Percentiles rank a stretch among this genome's conserved stretches.
These are phyloP conservation scores for Trichoderma asperellum DNA, from an alignment of 2,329 filamentous ascomycete genomes.

Conservation along the genomic window DNA sequence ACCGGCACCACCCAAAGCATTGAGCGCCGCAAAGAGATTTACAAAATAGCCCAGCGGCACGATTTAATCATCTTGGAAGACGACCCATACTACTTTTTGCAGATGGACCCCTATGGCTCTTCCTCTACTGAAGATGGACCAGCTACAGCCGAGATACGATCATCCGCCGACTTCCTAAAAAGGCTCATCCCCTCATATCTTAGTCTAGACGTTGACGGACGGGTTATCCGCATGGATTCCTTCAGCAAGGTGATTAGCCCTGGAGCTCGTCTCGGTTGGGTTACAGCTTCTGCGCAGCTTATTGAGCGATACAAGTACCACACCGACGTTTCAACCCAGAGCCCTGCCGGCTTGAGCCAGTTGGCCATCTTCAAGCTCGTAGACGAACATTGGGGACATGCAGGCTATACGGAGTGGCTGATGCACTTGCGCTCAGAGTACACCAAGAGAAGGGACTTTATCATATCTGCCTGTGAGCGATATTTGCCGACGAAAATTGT, in stretches of 20 bases:
- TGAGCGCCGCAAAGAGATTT: slow-evolving; percentile 75
- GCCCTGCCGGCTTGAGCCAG: slow-evolving; percentile 20
- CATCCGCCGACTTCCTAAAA: slow-evolving; percentile 78
- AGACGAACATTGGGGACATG: slow-evolving; percentile 24
- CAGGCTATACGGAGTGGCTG: slow-evolving; percentile 16
- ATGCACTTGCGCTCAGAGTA: slow-evolving; percentile 13
- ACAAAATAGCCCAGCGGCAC: slow-evolving; percentile 78
- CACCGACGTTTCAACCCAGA: slow-evolving; percentile 19
- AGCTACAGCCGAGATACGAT: slow-evolving; percentile 40
- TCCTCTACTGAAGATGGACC: slow-evolving; percentile 54
- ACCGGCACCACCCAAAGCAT: slow-evolving; percentile 76
- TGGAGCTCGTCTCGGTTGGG: slow-evolving; percentile 87
- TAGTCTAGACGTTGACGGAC: slow-evolving; percentile 79
- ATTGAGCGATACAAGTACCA: slow-evolving; percentile 19
- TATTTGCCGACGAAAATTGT: slow-evolving; percentile 9
- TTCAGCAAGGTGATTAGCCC: slow-evolving; percentile 94
- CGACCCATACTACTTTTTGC: slow-evolving; percentile 94
- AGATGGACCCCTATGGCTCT: slow-evolving; percentile 72
- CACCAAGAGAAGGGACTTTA: slow-evolving; percentile 16
- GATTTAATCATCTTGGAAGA: slow-evolving; percentile 93
- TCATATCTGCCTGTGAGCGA: slow-evolving; percentile 4
- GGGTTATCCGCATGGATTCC: slow-evolving; percentile 87
- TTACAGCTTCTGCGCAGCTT: slow-evolving; percentile 60
- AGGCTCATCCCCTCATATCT: slow-evolving; percentile 83
- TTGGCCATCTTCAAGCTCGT: slow-evolving; percentile 12